Percentiles rank a stretch among this genome's conserved stretches.
phyloP scores from a whole-genome alignment of 768 basidiomycete species.

The Tylopilus intermedius region DNA sequence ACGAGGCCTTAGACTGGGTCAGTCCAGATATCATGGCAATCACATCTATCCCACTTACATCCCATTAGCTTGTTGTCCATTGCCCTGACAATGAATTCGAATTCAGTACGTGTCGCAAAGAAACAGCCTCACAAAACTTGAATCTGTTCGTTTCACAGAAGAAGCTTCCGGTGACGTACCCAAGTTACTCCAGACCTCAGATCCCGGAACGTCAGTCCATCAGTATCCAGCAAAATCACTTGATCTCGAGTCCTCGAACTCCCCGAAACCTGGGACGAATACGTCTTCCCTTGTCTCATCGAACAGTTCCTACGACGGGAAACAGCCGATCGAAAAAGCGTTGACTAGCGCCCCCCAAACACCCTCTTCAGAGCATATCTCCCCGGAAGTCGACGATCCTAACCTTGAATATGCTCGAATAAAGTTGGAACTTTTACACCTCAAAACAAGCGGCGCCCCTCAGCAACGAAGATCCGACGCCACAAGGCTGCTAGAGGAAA shows the following conservation, averaged over 20 bases:
- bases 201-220: slow-evolving; percentile 1
- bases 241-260: slow-evolving; percentile 1
- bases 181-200: slow-evolving; percentile 2
- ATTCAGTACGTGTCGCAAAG: slow-evolving; percentile 23
- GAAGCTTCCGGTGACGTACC: slow-evolving; percentile 13
- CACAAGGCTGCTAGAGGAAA: slow-evolving; percentile 39
- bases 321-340: slow-evolving; percentile 5
- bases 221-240: background rate
- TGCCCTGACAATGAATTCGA: slow-evolving; percentile 58
- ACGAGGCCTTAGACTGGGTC: slow-evolving; percentile 91
- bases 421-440: slow-evolving; percentile 50
- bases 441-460: slow-evolving; percentile 34
- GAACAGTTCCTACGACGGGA: background rate
- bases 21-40: slow-evolving; percentile 17
- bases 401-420: slow-evolving; percentile 58
- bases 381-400: slow-evolving; percentile 48
- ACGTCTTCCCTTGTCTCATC: slow-evolving; percentile 38
- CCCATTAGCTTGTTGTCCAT: slow-evolving; percentile 55
- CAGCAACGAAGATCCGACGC: slow-evolving; percentile 25
- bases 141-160: slow-evolving; percentile 6
- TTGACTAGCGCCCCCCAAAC: slow-evolving; percentile 5
- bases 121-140: background rate
- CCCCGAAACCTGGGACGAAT: slow-evolving; percentile 35
- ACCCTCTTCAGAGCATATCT: slow-evolving; percentile 27
- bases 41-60: slow-evolving; percentile 6